A percentile compares a stretch with the other conserved stretches of the same genome.
phyloP scores from a whole-genome alignment of 2,329 filamentous ascomycete genomes.

The Pestalotiopsis sp. region DNA sequence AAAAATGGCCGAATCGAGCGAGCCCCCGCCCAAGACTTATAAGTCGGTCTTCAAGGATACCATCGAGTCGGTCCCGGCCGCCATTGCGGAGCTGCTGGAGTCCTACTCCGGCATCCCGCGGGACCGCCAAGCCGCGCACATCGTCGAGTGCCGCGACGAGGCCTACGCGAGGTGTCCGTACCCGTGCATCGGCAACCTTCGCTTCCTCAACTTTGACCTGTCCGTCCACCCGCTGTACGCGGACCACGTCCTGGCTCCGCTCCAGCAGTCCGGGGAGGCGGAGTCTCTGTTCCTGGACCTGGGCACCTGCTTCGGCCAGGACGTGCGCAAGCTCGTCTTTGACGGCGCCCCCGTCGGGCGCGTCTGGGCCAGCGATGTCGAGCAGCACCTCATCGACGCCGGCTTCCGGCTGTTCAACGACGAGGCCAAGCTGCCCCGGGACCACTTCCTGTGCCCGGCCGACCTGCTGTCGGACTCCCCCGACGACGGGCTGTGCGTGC shows the following conservation, averaged over 20 bases:
- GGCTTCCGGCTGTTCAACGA: slow-evolving; percentile 45
- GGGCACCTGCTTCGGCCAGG: slow-evolving; percentile 32
- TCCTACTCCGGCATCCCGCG: slow-evolving; percentile 13
- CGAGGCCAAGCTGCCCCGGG: slow-evolving; percentile 29
- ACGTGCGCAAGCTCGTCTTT: slow-evolving; percentile 37
- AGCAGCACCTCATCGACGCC: slow-evolving; percentile 38
- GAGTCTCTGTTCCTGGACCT: slow-evolving; percentile 33
- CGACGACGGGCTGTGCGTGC: slow-evolving; percentile 31
- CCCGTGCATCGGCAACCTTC: slow-evolving; percentile 44
- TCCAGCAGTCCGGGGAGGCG: slow-evolving; percentile 28
- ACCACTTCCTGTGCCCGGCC: slow-evolving; percentile 38
- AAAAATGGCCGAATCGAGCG: not conserved
- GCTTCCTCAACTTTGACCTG: slow-evolving; percentile 43
- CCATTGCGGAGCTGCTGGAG: slow-evolving; percentile 5
- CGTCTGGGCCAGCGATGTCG: slow-evolving; percentile 37
- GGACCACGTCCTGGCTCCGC: slow-evolving; percentile 29
- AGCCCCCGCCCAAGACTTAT: slow-evolving; percentile 1
- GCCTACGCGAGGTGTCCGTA: slow-evolving; percentile 34
- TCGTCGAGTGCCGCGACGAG: slow-evolving; percentile 25
- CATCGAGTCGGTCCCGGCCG: not conserved
- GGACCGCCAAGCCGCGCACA: slow-evolving; percentile 23
- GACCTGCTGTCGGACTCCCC: slow-evolving; percentile 28
- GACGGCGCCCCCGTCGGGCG: slow-evolving; percentile 33
- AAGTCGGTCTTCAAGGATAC: slow-evolving; percentile 7
- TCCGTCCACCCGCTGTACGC: slow-evolving; percentile 27